Evolutionary conservation across 2,329 filamentous ascomycete genomes (phyloP).

Genomic region (Fusarium humuli): DNA sequence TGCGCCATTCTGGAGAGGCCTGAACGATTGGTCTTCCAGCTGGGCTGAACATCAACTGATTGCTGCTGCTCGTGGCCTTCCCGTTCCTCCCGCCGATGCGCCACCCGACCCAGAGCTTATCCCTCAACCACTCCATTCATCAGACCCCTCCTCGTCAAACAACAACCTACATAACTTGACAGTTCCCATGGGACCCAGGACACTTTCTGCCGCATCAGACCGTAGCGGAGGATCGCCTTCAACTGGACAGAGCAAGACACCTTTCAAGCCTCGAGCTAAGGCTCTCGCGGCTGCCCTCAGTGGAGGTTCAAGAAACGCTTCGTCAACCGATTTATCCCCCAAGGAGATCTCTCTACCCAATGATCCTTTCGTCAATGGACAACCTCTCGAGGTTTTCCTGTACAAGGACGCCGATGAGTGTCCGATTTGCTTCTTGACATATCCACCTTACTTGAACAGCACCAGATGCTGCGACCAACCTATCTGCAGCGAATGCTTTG

Average conservation of each 20-base stretch:
- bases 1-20: conserved; percentile 94
- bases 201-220: conserved; percentile 84
- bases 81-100: conserved; percentile 86
- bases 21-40: conserved; percentile 86
- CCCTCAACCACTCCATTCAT: conserved; percentile 59
- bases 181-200: conserved; percentile 81
- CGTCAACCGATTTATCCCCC: conserved; percentile 76
- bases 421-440: conserved; percentile 96
- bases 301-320: conserved; percentile 77
- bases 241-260: conserved; percentile 53
- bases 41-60: conserved; percentile 98
- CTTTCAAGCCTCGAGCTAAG: conserved; percentile 87
- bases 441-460: conserved; percentile 92
- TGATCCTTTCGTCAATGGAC: conserved; percentile 93
- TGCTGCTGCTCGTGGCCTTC: conserved; percentile 84
- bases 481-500: conserved; percentile 98
- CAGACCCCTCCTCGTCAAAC: conserved; percentile 59
- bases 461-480: conserved; percentile 95
- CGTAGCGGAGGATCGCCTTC: conserved; percentile 66
- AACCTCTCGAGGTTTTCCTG: conserved; percentile 89
- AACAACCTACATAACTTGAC: conserved; percentile 77
- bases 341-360: conserved; percentile 83
- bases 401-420: conserved; percentile 94
- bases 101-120: conserved; percentile 76
- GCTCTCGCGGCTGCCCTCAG: conserved; percentile 86